phyloP scores from a whole-genome alignment of 768 basidiomycete genomes.

The Lactarius quietus region DNA sequence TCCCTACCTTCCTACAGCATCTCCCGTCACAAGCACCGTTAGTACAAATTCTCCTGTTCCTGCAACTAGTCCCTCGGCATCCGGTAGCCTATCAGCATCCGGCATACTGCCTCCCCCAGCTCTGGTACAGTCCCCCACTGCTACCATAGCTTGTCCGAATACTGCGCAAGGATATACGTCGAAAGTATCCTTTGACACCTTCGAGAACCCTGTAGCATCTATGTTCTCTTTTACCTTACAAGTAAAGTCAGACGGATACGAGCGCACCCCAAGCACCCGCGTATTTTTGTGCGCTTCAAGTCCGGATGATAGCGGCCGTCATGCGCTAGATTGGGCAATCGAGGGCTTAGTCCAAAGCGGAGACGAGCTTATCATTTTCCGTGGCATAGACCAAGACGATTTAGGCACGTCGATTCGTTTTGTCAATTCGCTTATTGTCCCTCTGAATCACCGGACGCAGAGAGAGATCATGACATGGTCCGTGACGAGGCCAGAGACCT shows the following conservation, averaged over 20 bases:
- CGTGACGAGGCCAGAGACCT: conserved; percentile 85
- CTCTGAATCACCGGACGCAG: conserved; percentile 33
- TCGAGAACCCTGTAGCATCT: conserved; percentile 72
- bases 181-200: conserved; percentile 85
- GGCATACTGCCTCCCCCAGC: conserved; percentile 13
- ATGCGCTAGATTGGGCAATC: conserved; percentile 92
- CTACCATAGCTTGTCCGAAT: conserved; percentile 30
- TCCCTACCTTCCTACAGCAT: neutral
- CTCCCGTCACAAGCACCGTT: conserved; percentile 3
- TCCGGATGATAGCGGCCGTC: conserved; percentile 79
- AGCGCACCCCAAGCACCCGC: conserved; percentile 68
- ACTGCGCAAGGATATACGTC: conserved; percentile 40
- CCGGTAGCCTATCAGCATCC: neutral
- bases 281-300: conserved; percentile 90
- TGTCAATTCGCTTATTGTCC: neutral
- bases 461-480: conserved; percentile 71
- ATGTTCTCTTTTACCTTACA: conserved; percentile 89
- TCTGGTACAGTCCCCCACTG: conserved; percentile 16
- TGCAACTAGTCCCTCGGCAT: conserved; percentile 6
- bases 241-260: conserved; percentile 81
- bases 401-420: conserved; percentile 48
- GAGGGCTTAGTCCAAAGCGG: conserved; percentile 81
- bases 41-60: conserved; percentile 9
- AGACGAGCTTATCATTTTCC: conserved; percentile 88
- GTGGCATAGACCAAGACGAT: conserved; percentile 87